Evolutionary conservation across 768 basidiomycete genomes (phyloP), one percentile per base, ranked within the genome.

Genomic region (Candolleomyces eurysporus): DNA sequence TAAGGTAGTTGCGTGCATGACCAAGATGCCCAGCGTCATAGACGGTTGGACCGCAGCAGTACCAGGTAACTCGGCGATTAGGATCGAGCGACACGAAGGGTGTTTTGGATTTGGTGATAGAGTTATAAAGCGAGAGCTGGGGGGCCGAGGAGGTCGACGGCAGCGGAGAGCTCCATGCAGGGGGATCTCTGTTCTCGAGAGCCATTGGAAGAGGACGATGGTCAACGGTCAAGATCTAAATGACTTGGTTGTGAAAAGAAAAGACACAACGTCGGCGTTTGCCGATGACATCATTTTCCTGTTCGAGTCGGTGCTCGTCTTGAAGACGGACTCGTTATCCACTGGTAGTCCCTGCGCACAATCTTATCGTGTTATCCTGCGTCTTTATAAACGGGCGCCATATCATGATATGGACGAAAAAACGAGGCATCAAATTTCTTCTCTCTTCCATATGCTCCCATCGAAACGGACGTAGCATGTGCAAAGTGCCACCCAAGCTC

Each of bases 21-120:
- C 97, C 97, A 92, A 99, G 94, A 73, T 99, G 97, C 43, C 94
- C 91, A 14, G 95, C 88, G 80, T 99, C 97, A 73, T 99, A 99
- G 9, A 99, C 97, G 0, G 97, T 99, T 21, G 97, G 96, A 8
- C 97, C 96, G 69, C 97, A 99, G 73, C 98, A 98, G 72, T 99
- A 98, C 96, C 96, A 98, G 67, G 96, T 94, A n/a, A 96, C 87
- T 66, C 84, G 84, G 2, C 85, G 83, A 0, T 88, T 90, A 17
- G 60, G 45, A 64, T 85, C 78, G 56, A 72, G 79, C 11, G 94
- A 88, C 40, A 90, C 75, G 67, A 96, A 95, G 61, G 89, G 89
- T 56, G 85, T 88, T 92, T 99, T 98, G 4, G 86, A 85, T 64
- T 87, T 85, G 39, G 96, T 98, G 66, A 98, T 77, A 11, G 96